Evolutionary conservation across 768 basidiomycete species (phyloP).

Genomic region (Peribolospora baueri): DNA sequence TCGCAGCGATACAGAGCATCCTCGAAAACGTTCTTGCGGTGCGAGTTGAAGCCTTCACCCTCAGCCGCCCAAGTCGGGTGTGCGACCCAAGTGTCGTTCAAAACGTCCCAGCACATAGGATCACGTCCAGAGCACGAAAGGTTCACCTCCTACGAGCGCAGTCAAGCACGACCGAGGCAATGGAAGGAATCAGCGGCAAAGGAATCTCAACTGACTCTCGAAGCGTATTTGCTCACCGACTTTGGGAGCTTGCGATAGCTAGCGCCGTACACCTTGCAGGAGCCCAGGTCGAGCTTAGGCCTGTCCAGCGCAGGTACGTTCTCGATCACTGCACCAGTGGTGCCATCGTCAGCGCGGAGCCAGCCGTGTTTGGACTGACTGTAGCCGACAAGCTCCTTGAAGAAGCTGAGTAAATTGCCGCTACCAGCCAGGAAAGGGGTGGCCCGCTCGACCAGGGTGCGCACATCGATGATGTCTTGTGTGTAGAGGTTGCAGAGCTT

Average conservation of each 20-base stretch:
- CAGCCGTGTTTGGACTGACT: conserved; percentile 23
- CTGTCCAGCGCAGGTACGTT: conserved; percentile 48
- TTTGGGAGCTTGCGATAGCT: conserved; percentile 78
- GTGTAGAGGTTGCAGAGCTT: conserved; percentile 77
- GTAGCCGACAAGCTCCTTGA: conserved; percentile 64
- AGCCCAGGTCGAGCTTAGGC: conserved; percentile 33
- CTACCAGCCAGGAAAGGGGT: conserved; percentile 45
- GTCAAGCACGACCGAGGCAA: neutral
- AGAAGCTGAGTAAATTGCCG: conserved; percentile 42
- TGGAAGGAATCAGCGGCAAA: conserved; percentile 3
- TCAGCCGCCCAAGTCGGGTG: conserved; percentile 97
- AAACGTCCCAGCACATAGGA: conserved; percentile 75
- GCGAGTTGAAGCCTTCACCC: conserved; percentile 74
- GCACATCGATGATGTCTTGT: conserved; percentile 69
- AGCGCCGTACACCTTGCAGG: conserved; percentile 40
- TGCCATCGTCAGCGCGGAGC: neutral
- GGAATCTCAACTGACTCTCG: neutral
- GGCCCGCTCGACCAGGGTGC: conserved; percentile 57
- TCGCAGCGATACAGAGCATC: conserved; percentile 90
- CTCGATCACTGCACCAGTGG: conserved; percentile 45
- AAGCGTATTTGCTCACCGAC: conserved; percentile 32
- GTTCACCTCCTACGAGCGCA: conserved; percentile 41
- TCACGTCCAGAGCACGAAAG: conserved; percentile 86
- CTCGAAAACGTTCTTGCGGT: conserved; percentile 92
- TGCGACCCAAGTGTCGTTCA: conserved; percentile 95